Percentiles rank a stretch among this genome's conserved stretches.
Evolutionary conservation across 2,329 filamentous ascomycete genomes (phyloP).

Genomic region (Exophiala lecanii-corni): DNA sequence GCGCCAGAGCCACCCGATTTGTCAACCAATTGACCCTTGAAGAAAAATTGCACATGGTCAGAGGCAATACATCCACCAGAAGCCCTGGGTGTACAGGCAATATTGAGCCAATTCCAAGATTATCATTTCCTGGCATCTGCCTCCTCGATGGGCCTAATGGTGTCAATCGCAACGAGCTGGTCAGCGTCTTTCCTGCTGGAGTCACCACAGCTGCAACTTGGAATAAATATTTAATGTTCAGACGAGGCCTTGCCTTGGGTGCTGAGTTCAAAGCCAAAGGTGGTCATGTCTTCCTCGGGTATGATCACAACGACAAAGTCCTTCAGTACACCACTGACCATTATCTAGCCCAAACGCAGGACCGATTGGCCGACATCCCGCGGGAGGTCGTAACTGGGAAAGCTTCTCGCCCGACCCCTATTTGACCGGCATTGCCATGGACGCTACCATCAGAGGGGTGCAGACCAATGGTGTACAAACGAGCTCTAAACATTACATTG

Average conservation of each 20-base stretch:
- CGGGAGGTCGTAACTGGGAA: slow-evolving; percentile 46
- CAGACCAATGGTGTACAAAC: slow-evolving; percentile 40
- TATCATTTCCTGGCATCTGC: slow-evolving; percentile 33
- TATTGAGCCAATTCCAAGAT: slow-evolving; percentile 30
- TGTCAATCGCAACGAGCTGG: slow-evolving; percentile 23
- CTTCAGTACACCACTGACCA: background rate
- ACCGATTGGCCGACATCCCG: slow-evolving; percentile 31
- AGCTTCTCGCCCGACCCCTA: slow-evolving; percentile 49
- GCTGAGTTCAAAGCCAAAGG: slow-evolving; percentile 40
- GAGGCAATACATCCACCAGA: slow-evolving; percentile 10
- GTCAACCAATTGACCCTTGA: slow-evolving; percentile 9
- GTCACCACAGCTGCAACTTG: slow-evolving; percentile 34
- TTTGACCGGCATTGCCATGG: slow-evolving; percentile 39
- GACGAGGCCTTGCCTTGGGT: slow-evolving; percentile 32
- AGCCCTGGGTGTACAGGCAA: slow-evolving; percentile 42
- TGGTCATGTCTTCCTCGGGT: slow-evolving; percentile 37
- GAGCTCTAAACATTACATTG: slow-evolving; percentile 49
- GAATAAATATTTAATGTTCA: slow-evolving; percentile 34
- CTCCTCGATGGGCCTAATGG: slow-evolving; percentile 24
- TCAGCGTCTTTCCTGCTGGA: slow-evolving; percentile 26
- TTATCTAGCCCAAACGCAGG: slow-evolving; percentile 35
- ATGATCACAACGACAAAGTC: background rate
- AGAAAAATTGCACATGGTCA: slow-evolving; percentile 6
- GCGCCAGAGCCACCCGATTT: slow-evolving; percentile 5
- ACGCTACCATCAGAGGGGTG: slow-evolving; percentile 41